Base-by-base conservation (phyloP, 306 rosid species). In the Rosa rugosa region DNA sequence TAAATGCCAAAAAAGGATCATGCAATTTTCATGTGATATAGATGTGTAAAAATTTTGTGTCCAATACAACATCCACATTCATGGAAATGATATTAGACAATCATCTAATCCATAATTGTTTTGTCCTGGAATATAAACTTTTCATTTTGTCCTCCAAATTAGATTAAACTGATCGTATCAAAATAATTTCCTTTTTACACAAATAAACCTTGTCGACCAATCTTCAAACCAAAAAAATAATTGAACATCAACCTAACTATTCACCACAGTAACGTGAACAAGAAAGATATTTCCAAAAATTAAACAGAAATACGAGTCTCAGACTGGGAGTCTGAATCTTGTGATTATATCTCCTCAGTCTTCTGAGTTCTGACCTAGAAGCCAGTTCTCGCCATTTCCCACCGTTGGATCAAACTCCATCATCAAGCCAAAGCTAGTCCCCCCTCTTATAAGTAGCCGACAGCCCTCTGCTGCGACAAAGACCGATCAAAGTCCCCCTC, bases 401-500 rank as follows among this genome's bases (percentile, higher is more conserved):
- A 72, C 86, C 94, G 94, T 87, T 45, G 78, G 87, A 84, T 89
- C 78, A 3, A 44, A 44, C 11, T 8, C 2, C 12, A 8, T 27
- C 18, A 62, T 27, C 16, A 10, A 27, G 11, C 27, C 73, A 47
- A 41, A 53, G 8, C 12, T 1, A 31, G 36, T 31, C 54, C 54
- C 17, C 66, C 66, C 75, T 70, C 71, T 71, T 44, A 65, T n/a
- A 18, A 38, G 80, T 63, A 60, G 81, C 84, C 84, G 81, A 86
- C 88, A 86, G 36, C 18, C 18, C 60, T 54, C 90, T 84, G 85
- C 23, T 42, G 47, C 34, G 93, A 92, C 91, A 90, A 89, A 56
- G 97, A 92, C 97, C 79, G 88, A 97, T 90, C 93, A 86, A 85
- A 10, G 93, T 88, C 87, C 90, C 89, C 84, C 50, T 27, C 45